Conservation (phyloP, 2,329 filamentous ascomycete genomes). For the Byssochlamys sp. region DNA sequence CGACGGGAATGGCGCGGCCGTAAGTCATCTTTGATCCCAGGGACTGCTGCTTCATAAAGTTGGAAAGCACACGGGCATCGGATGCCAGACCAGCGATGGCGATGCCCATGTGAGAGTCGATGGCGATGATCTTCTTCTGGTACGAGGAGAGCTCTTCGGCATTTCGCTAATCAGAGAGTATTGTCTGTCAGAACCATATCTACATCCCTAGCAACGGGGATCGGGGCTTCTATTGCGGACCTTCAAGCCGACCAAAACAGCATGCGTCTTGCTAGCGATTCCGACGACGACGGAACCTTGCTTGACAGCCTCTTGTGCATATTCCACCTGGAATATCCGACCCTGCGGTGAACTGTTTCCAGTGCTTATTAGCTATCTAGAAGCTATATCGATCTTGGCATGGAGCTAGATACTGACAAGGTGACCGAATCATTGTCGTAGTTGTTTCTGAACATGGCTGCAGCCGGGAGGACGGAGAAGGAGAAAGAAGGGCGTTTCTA, state of each 20-base stretch:
- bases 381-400: constrained; percentile 2
- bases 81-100: constrained; percentile 94
- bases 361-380: constrained; percentile 10
- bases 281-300: constrained; percentile 97
- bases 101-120: constrained; percentile 91
- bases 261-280: constrained; percentile 94
- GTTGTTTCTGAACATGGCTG: constrained; percentile 96
- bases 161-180: constrained; percentile 58
- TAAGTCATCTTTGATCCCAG: constrained; percentile 92
- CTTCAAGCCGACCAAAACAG: constrained; percentile 92
- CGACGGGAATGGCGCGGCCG: constrained; percentile 82
- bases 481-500: background rate
- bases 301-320: constrained; percentile 96
- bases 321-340: constrained; percentile 98
- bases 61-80: constrained; percentile 95
- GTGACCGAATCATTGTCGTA: constrained; percentile 99
- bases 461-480: constrained; percentile 9
- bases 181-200: constrained; percentile 6
- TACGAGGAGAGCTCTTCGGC: constrained; percentile 98
- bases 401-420: constrained; percentile 57
- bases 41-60: constrained; percentile 99
- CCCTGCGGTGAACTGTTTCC: constrained; percentile 80
- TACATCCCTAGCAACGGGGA: background rate
- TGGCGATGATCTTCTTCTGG: constrained; percentile 96
- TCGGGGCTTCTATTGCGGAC: constrained; percentile 38